phyloP scores from a whole-genome alignment of 345 rosid genomes.

The Citrus inodora region DNA sequence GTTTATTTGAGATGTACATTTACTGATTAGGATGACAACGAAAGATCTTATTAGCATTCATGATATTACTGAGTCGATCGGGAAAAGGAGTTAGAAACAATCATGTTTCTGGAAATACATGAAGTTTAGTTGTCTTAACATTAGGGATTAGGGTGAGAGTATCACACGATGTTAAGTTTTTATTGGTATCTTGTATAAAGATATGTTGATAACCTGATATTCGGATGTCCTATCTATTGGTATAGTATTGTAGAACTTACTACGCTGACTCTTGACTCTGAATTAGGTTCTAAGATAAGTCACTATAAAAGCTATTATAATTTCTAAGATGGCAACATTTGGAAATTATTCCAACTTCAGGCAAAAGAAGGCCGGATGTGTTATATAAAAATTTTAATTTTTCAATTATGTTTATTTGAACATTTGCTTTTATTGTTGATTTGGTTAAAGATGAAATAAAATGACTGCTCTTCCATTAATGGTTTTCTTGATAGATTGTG shows the following conservation, averaged over 20 bases:
- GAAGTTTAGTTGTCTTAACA: neutral
- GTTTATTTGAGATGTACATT: slow-evolving; percentile 1
- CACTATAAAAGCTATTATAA: neutral
- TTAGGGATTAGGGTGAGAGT: neutral
- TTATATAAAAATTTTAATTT: neutral
- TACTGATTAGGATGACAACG: neutral
- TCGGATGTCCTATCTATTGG: no score
- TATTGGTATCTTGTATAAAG: neutral
- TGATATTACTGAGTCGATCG: neutral
- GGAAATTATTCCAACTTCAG: slow-evolving; percentile 2
- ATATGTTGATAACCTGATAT: neutral
- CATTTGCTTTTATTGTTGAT: neutral
- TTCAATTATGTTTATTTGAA: neutral
- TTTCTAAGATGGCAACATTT: neutral
- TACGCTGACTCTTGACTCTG: neutral
- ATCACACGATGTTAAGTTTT: neutral
- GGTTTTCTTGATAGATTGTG: slow-evolving; percentile 40
- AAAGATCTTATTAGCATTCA: neutral
- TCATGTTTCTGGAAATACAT: neutral
- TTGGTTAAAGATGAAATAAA: neutral
- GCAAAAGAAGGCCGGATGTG: neutral
- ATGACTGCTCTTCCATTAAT: slow-evolving; percentile 2
- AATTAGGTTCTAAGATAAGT: neutral
- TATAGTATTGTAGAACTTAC: neutral
- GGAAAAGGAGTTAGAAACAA: neutral